Evolutionary conservation across 2,329 filamentous ascomycete genomes (phyloP).

Genomic region (Grosmannia clavigera): DNA sequence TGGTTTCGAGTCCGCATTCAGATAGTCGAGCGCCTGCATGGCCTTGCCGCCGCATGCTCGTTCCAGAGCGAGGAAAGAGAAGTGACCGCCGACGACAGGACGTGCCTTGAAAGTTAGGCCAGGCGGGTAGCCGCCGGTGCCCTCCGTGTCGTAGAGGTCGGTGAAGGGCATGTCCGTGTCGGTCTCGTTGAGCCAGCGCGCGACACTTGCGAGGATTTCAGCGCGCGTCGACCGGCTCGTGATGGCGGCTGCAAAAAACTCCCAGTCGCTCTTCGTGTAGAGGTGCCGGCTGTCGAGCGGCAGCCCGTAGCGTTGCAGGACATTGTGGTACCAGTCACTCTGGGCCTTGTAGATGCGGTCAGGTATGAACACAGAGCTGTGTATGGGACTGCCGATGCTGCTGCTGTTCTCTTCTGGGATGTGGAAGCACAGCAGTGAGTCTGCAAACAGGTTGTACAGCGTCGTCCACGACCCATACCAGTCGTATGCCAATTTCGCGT

Average conservation of each 20-base stretch:
- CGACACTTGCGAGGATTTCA: constrained; percentile 62
- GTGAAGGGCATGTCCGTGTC: constrained; percentile 64
- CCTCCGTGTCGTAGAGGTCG: constrained; percentile 74
- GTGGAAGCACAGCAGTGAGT: constrained; percentile 29
- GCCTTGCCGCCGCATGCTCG: constrained; percentile 64
- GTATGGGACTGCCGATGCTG: constrained; percentile 4
- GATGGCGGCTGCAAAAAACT: constrained; percentile 77
- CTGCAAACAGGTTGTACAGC: constrained; percentile 62
- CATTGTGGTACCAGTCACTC: constrained; percentile 67
- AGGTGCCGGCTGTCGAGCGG: constrained; percentile 72
- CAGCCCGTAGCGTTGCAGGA: constrained; percentile 70
- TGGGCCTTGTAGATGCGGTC: constrained; percentile 66
- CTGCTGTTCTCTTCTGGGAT: constrained; percentile 5
- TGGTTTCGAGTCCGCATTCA: constrained; percentile 24
- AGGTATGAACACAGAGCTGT: constrained; percentile 50
- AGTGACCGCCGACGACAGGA: constrained; percentile 76
- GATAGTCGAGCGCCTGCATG: constrained; percentile 40
- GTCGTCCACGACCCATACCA: constrained; percentile 71
- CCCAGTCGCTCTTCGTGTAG: constrained; percentile 85
- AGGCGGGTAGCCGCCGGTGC: constrained; percentile 60
- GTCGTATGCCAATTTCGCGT: constrained; percentile 63
- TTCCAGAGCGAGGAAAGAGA: constrained; percentile 72
- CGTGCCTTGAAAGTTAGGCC: constrained; percentile 66
- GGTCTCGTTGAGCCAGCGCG: constrained; percentile 76
- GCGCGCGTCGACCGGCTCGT: constrained; percentile 54